Evolutionary conservation across 257 asterid species (phyloP).

Genomic region (Solanum appendiculatum): DNA sequence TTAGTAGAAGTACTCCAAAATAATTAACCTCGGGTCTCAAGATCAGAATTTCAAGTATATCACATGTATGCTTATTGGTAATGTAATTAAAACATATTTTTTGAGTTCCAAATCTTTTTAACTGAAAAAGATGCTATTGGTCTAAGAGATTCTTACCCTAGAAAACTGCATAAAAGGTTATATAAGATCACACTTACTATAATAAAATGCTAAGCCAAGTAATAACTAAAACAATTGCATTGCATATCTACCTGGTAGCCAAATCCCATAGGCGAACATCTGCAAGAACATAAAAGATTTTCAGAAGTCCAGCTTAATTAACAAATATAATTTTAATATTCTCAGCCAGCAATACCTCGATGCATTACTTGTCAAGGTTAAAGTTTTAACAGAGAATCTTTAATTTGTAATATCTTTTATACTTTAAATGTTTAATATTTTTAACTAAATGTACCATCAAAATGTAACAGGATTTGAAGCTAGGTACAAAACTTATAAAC

Average conservation of each 20-base stretch:
- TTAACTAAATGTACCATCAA: background rate
- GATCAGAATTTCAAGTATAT: background rate
- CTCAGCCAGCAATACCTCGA: background rate
- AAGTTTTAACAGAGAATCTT: background rate
- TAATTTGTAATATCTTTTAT: background rate
- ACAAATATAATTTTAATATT: background rate
- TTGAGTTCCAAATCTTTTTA: background rate
- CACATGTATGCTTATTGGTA: background rate
- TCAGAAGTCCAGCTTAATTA: background rate
- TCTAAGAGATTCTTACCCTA: background rate
- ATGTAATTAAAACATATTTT: background rate
- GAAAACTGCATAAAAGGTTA: background rate
- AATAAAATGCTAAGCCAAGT: background rate
- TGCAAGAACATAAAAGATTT: slow-evolving; percentile 21
- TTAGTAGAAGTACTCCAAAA: background rate
- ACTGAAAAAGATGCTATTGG: background rate
- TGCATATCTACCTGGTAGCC: slow-evolving; percentile 53
- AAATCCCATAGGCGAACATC: slow-evolving; percentile 98
- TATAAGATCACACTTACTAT: background rate
- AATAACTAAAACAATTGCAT: background rate
- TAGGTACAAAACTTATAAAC: background rate
- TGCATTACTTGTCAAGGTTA: background rate
- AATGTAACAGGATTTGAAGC: background rate
- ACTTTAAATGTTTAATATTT: background rate
- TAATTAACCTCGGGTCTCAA: background rate